Base-by-base conservation (phyloP, 805 yeast genomes). In the Barnettozyma populi region DNA sequence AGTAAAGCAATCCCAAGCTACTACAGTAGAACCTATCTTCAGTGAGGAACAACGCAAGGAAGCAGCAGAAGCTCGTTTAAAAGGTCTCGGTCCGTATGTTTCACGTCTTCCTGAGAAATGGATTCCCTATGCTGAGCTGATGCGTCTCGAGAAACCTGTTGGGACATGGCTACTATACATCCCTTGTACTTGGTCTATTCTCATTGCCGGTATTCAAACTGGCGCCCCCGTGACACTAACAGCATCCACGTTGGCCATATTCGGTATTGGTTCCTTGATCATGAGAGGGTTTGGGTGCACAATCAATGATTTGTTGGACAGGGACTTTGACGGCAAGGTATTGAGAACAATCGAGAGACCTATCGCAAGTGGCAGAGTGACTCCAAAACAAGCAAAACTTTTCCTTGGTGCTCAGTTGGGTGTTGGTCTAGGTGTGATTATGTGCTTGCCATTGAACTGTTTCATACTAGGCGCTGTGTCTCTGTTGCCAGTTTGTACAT, bases 281-380 rank as follows among this genome's bases (percentile, higher is more conserved):
- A 94, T 95, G 96, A 78, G 99, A 65, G 97, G 98, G 24, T 97
- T 97, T 2, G 99, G 99, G 0, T 94, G 99, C 64, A 90, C 96
- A 0, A 83, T 94, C 47, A 94, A 94, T 63, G 99, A 94, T 66
- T 72, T 92, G 40, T 72, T 84, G 62, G 99, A 94, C 63, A 72
- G 89, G 45, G 74, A 92, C 50, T 71, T 90, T 43, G 99, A 94
- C 60, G 74, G 76, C 53, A 78, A 89, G 64, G 99, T 94, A 4
- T 84, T 85, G 8, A 76, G 99, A 54, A 92, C 98, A 3, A 78
- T 82, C 43, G 88, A 83, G 60, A 73, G 99, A 59, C 99, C 99
- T n/a, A 75, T 94, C 43, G 90, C 99, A 0, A 79, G 95, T 32
- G 92, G 95, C 0, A 72, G 90, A 52, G 90, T 94, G 18, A 60